Conservation (phyloP, 257 asterid species). For the Solanum neorickii region DNA sequence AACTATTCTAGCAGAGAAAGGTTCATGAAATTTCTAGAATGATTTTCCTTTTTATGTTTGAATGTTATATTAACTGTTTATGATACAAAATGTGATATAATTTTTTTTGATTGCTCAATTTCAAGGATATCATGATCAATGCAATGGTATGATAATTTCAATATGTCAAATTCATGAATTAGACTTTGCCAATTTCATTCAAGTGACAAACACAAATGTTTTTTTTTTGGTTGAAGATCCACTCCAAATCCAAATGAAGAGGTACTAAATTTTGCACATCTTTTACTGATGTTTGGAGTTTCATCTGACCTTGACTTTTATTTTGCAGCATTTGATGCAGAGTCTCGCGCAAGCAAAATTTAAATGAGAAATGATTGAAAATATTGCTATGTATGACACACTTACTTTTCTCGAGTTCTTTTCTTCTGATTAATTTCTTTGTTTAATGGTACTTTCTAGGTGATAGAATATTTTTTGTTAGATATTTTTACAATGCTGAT, state of each 20-base stretch:
- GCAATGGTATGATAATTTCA: slow-evolving; percentile 28
- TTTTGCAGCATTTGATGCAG: slow-evolving; percentile 29
- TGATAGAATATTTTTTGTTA: neutral
- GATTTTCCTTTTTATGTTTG: neutral
- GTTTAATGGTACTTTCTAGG: neutral
- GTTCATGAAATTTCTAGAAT: slow-evolving; percentile 2
- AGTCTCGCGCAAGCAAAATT: slow-evolving; percentile 33
- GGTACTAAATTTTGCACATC: slow-evolving; percentile 11
- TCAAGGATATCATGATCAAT: slow-evolving; percentile 52
- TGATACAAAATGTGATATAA: neutral
- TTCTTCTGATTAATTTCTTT: neutral
- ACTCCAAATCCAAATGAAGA: slow-evolving; percentile 22
- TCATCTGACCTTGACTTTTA: neutral
- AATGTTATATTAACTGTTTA: neutral
- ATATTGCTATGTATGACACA: slow-evolving; percentile 31
- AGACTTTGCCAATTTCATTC: neutral
- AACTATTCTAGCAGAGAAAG: slow-evolving; percentile 44
- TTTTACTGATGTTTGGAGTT: neutral
- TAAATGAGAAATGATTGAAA: slow-evolving; percentile 48
- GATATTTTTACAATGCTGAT: neutral
- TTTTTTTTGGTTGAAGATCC: slow-evolving; percentile 17
- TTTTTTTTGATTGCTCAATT: slow-evolving; percentile 12
- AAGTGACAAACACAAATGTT: neutral
- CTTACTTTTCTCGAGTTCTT: neutral
- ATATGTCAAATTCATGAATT: neutral